Base-by-base conservation (phyloP, 2,329 filamentous ascomycete genomes). In the Mycocentrospora acerina region DNA sequence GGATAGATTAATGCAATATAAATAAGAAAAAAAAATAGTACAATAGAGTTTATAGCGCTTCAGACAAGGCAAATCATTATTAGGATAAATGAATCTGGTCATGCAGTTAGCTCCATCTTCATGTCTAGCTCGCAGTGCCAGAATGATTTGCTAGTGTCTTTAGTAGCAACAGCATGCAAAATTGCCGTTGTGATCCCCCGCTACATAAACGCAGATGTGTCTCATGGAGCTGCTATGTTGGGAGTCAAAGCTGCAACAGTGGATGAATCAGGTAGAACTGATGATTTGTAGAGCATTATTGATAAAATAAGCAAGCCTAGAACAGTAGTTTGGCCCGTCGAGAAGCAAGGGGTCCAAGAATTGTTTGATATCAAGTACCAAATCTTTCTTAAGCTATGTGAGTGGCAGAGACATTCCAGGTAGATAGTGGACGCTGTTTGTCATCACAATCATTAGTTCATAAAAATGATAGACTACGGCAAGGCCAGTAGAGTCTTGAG, bases 81-180 rank as follows among this genome's bases (percentile, higher is more conserved):
- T 59, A 80, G 85, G 25, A 96, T 98, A 90, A 98, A 97, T 75
- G 75, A 79, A 31, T 77, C 89, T 2, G 93, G 93, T 8, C 93
- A 98, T 71, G 75, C 80, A 53, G 90, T 98, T 67, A 82, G 79
- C 33, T 91, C 86, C 48, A 95, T 98, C 69, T 98, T 97, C 80
- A 97, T 98, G 93, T 95, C 89, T 4, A 93, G 93, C 44, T 94
- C 88, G 10, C 93, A 97, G 68, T 98, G 93, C 75, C 90, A 96
- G 71, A 98, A 98, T 69, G 82, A 85, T 24, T 82, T 97, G 43
- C 76, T 98, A 38, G 95, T 98, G 85, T 79, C 83, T 41, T 81
- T 98, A 11, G 86, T 98, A 56, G 90, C 93, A 11, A 93, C 90
- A 0, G 86, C 86, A 1, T 97, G 91, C 70, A 78, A 83, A 53